Evolutionary conservation across 202 grass and related monocot species (phyloP).

Genomic region (Dendrocalamus latiflorus): DNA sequence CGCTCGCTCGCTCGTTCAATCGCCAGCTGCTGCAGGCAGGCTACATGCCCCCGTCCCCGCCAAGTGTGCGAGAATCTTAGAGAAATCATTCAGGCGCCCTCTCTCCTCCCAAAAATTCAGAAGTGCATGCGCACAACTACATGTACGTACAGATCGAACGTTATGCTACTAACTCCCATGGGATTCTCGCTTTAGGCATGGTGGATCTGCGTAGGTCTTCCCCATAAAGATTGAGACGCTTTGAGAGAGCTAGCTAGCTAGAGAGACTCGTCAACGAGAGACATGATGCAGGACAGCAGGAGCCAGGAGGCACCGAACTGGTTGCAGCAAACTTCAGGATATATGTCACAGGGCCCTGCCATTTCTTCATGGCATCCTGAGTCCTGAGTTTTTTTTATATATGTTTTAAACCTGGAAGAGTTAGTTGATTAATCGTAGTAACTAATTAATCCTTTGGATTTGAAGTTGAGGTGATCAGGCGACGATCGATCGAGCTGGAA

Average conservation of each 20-base stretch:
- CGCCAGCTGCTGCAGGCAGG: background rate
- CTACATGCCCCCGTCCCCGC: background rate
- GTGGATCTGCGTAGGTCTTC: slow-evolving; percentile 18
- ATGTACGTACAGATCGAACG: background rate
- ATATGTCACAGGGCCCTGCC: background rate
- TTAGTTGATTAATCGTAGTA: background rate
- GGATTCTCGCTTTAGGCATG: slow-evolving; percentile 28
- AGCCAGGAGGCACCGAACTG: background rate
- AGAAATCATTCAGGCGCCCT: too few species aligned
- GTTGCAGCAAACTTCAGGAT: background rate
- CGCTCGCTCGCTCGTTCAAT: background rate
- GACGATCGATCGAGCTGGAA: slow-evolving; percentile 30
- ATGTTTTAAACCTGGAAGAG: background rate
- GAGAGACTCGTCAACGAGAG: background rate
- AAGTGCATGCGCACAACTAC: background rate
- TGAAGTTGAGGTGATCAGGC: background rate
- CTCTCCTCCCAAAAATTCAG: too few species aligned
- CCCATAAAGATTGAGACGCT: slow-evolving; percentile 32
- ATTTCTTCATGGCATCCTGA: background rate
- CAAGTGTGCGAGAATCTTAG: slow-evolving; percentile 28
- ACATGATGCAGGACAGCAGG: background rate
- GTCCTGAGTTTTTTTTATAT: background rate
- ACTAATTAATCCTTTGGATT: background rate
- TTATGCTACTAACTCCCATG: slow-evolving; percentile 21
- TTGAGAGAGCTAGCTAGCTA: background rate